phyloP scores from a whole-genome alignment of 179 eudicot genomes.

The Actinidia arguta region DNA sequence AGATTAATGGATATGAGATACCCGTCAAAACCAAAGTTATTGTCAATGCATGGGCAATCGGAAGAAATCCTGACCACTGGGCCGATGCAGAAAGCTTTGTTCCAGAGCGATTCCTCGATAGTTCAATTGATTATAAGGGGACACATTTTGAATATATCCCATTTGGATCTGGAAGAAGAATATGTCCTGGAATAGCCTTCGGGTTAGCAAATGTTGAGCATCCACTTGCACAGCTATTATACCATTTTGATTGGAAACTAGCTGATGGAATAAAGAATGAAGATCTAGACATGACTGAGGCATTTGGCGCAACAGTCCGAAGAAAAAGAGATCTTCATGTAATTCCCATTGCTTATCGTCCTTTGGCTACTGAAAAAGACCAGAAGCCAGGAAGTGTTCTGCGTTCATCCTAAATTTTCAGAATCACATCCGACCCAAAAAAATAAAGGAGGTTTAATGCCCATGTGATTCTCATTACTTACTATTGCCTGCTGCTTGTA shows the following conservation, averaged over 20 bases:
- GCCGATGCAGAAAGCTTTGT: slow-evolving; percentile 24
- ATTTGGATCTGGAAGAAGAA: slow-evolving; percentile 45
- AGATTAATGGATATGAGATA: slow-evolving; percentile 33
- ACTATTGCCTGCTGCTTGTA: too few relatives aligned
- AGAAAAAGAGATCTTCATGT: slow-evolving; percentile 17
- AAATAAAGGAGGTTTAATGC: too few relatives aligned
- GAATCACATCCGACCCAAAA: too few relatives aligned
- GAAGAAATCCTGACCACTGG: slow-evolving; percentile 36
- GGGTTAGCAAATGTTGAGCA: slow-evolving; percentile 26
- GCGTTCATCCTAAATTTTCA: too few relatives aligned
- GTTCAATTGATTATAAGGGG: slow-evolving; percentile 34
- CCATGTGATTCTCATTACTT: too few relatives aligned
- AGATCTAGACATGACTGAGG: slow-evolving; percentile 29
- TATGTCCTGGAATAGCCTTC: slow-evolving; percentile 38
- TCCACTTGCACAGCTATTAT: slow-evolving; percentile 24
- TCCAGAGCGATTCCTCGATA: slow-evolving; percentile 34
- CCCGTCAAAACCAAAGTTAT: slow-evolving; percentile 34
- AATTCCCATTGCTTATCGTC: slow-evolving; percentile 11
- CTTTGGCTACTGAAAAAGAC: neutral
- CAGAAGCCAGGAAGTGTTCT: too few relatives aligned
- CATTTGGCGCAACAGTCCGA: slow-evolving; percentile 19
- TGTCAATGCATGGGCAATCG: slow-evolving; percentile 38
- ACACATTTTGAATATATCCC: slow-evolving; percentile 33
- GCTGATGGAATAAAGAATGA: slow-evolving; percentile 19
- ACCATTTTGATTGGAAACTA: slow-evolving; percentile 34